Conservation (phyloP, 257 asterid species). For the Prunella vulgaris region DNA sequence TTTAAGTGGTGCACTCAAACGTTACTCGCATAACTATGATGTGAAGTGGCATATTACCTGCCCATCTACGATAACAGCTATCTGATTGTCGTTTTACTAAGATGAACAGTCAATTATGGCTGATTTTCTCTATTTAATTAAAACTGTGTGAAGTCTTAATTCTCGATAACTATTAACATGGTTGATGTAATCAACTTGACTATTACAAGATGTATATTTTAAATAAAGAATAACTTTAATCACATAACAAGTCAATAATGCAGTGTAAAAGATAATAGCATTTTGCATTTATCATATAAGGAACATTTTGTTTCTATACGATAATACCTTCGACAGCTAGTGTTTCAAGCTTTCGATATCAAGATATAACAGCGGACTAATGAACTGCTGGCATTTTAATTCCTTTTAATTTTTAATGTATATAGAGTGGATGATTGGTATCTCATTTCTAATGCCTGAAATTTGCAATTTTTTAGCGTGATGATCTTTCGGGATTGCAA, state of each 20-base stretch:
- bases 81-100: not conserved
- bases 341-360: no score
- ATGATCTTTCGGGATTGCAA: constrained; percentile 97
- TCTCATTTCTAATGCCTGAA: constrained; percentile 25
- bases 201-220: no score
- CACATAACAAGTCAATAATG: no score
- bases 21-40: no score
- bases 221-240: no score
- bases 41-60: constrained; percentile 45
- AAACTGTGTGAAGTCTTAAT: not conserved
- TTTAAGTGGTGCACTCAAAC: no score
- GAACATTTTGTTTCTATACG: not conserved
- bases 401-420: not conserved
- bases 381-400: not conserved
- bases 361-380: not conserved
- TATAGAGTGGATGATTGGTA: not conserved
- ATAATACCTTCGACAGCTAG: not conserved
- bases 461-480: constrained; percentile 59
- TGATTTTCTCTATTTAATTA: not conserved
- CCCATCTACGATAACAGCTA: constrained; percentile 89
- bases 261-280: no score
- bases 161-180: not conserved
- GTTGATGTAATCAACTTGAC: no score
- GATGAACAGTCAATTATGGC: not conserved
- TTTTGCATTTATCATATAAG: no score